Conservation (phyloP, 108 stramenopile species). For the Hondaea fermentalgiana region DNA sequence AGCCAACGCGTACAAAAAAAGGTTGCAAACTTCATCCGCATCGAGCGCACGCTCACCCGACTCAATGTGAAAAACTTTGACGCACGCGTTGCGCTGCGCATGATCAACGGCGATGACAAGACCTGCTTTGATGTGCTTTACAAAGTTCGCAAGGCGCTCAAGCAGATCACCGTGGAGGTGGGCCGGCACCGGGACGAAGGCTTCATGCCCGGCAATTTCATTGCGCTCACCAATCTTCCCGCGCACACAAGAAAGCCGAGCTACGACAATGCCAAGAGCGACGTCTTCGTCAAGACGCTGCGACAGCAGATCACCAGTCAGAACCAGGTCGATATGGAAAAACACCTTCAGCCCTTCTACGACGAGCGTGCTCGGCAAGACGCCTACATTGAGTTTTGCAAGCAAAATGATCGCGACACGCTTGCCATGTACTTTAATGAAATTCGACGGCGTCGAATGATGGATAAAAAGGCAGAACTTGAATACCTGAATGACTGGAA, state of each 20-base stretch:
- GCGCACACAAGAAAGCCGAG: not conserved
- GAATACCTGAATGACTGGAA: conserved; percentile 3
- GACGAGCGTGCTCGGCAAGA: not conserved
- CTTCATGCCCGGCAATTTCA: not conserved
- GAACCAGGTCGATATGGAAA: not conserved
- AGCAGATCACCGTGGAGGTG: not conserved
- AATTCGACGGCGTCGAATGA: not conserved
- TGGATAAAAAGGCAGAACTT: conserved; percentile 1
- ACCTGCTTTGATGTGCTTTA: not conserved
- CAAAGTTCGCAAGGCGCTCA: not conserved
- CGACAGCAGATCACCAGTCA: not conserved
- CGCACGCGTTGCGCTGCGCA: not conserved
- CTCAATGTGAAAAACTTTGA: not conserved
- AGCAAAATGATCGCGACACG: not conserved
- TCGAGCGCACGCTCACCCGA: not conserved
- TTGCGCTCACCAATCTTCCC: not conserved
- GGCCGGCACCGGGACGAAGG: not conserved
- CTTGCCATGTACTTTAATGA: not conserved
- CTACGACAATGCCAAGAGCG: not conserved
- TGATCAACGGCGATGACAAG: not conserved
- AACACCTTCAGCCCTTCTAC: not conserved
- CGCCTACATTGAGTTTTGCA: not conserved
- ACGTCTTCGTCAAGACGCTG: not conserved
- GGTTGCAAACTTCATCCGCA: not conserved
- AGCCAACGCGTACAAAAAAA: not conserved